A percentile compares a stretch with the other conserved stretches of the same genome.
phyloP scores from a whole-genome alignment of 2,329 filamentous ascomycete species.

The Exophiala sp. region DNA sequence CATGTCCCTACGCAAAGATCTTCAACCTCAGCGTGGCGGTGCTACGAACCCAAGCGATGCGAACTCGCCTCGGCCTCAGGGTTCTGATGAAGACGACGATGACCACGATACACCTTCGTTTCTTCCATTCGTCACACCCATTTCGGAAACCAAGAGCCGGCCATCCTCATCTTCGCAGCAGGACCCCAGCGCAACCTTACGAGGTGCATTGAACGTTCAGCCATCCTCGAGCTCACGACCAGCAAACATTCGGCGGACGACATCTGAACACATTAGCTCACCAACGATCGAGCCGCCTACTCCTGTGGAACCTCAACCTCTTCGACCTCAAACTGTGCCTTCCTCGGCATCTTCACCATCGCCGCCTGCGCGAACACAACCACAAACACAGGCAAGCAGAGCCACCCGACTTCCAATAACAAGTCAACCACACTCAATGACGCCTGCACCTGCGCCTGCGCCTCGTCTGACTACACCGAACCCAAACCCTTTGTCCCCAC shows the following conservation, averaged over 20 bases:
- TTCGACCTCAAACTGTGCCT: slow-evolving; percentile 31
- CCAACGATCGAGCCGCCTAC: slow-evolving; percentile 21
- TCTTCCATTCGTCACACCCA: slow-evolving; percentile 35
- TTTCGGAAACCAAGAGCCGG: slow-evolving; percentile 15
- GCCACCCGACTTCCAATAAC: background rate
- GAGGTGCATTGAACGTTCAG: slow-evolving; percentile 31
- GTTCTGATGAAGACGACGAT: slow-evolving; percentile 34
- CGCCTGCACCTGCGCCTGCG: background rate
- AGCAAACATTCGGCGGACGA: slow-evolving; percentile 29
- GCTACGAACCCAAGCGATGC: slow-evolving; percentile 9
- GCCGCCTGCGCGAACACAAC: slow-evolving; percentile 3
- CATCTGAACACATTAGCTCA: slow-evolving; percentile 28
- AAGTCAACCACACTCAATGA: background rate
- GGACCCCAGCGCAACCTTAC: slow-evolving; percentile 41
- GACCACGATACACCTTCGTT: slow-evolving; percentile 44
- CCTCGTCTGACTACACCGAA: background rate
- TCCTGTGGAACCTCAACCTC: slow-evolving; percentile 32
- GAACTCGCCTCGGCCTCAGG: slow-evolving; percentile 31
- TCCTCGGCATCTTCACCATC: slow-evolving; percentile 23
- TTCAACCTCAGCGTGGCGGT: slow-evolving; percentile 10
- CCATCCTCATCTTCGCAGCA: slow-evolving; percentile 28
- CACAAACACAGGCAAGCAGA: background rate
- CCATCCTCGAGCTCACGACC: slow-evolving; percentile 24
- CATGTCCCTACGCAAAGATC: slow-evolving; percentile 17
- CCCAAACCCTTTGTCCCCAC: slow-evolving; percentile 36